Conservation (phyloP, 306 rosid species). For the Calophaca sinica region DNA sequence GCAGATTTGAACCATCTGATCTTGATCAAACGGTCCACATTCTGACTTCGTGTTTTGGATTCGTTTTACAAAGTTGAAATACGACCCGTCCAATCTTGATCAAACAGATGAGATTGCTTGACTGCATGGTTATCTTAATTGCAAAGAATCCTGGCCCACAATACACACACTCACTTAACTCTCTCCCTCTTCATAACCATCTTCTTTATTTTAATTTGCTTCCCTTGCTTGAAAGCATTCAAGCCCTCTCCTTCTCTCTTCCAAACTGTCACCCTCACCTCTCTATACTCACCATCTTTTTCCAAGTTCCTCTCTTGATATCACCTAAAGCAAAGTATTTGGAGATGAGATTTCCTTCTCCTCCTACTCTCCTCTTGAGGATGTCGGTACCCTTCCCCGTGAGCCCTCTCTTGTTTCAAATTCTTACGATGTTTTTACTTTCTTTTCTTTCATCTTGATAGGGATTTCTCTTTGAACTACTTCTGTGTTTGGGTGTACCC, state of each 20-base stretch:
- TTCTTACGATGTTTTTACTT: conserved; percentile 8
- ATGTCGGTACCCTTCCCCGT: background rate
- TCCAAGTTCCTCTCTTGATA: background rate
- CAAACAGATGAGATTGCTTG: too few relatives aligned
- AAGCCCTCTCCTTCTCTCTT: background rate
- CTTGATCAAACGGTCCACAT: too few relatives aligned
- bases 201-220: background rate
- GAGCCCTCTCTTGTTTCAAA: background rate
- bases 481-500: conserved; percentile 18
- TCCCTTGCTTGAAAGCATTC: background rate
- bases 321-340: background rate
- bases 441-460: conserved; percentile 11
- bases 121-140: too few relatives aligned
- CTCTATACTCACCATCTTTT: background rate
- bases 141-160: too few relatives aligned
- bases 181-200: background rate
- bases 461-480: background rate
- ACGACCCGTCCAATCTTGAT: too few relatives aligned
- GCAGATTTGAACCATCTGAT: too few relatives aligned
- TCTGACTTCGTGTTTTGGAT: too few relatives aligned
- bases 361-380: background rate
- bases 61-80: too few relatives aligned
- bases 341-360: background rate
- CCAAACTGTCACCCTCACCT: too few relatives aligned
- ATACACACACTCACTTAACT: background rate